Evolutionary conservation across 768 basidiomycete genomes (phyloP).

Genomic region (Rhizopogon vinicolor): DNA sequence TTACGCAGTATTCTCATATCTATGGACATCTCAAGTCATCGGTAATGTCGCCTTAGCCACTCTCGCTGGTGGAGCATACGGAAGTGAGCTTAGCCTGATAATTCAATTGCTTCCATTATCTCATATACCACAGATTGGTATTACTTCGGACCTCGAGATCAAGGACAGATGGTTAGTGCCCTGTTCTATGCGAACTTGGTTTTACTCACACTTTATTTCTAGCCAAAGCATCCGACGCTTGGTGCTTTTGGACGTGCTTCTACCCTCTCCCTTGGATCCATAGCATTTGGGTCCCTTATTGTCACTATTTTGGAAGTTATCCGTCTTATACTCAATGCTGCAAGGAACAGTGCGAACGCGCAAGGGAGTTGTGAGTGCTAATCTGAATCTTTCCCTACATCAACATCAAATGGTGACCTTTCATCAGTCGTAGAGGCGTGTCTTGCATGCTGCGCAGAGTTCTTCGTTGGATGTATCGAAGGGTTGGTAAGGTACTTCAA

Average conservation of each 20-base stretch:
- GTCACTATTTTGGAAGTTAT: conserved; percentile 76
- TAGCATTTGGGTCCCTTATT: conserved; percentile 81
- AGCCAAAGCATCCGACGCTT: conserved; percentile 70
- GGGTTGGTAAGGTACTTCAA: conserved; percentile 76
- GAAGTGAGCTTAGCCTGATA: conserved; percentile 28
- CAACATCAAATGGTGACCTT: neutral
- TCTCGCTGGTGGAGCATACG: conserved; percentile 75
- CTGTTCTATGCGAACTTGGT: neutral
- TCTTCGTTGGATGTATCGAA: conserved; percentile 71
- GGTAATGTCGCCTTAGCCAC: conserved; percentile 76
- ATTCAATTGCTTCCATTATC: neutral
- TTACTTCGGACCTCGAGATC: conserved; percentile 73
- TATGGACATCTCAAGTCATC: conserved; percentile 83
- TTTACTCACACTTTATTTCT: neutral
- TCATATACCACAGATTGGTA: conserved; percentile 47
- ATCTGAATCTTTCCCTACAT: neutral
- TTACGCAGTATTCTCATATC: conserved; percentile 76
- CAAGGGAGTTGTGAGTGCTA: conserved; percentile 59
- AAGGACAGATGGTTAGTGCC: conserved; percentile 54
- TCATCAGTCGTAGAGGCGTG: conserved; percentile 64
- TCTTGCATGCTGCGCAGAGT: conserved; percentile 75
- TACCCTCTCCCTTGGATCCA: conserved; percentile 76
- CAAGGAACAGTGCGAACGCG: conserved; percentile 52
- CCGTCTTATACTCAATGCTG: conserved; percentile 52
- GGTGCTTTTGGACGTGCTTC: conserved; percentile 71